These are phyloP conservation scores for Rhodotorula graminis DNA, from an alignment of 768 basidiomycete species.

Conservation along the genomic window DNA sequence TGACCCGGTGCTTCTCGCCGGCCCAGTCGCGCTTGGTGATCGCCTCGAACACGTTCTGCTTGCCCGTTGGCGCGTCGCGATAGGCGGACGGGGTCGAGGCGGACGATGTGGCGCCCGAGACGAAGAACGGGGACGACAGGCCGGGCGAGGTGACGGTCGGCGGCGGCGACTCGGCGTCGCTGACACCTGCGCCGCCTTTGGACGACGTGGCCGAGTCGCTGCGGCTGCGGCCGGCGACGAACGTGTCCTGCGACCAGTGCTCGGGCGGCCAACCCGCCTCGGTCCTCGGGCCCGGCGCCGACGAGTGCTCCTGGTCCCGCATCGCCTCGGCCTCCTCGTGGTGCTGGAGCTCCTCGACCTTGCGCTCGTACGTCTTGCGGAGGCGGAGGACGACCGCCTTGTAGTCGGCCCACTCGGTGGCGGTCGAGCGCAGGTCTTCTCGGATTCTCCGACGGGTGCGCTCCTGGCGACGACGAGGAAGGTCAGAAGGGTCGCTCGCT, in stretches of 20 bases:
- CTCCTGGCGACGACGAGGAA: slow-evolving; percentile 16
- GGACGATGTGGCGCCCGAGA: slow-evolving; percentile 31
- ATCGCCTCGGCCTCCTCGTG: slow-evolving; percentile 32
- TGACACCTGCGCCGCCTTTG: neutral
- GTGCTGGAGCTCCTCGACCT: slow-evolving; percentile 38
- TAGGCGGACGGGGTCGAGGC: neutral
- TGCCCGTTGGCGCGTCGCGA: slow-evolving; percentile 34
- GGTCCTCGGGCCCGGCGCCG: neutral
- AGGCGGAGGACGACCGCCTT: slow-evolving; percentile 29
- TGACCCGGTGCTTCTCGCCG: slow-evolving; percentile 34
- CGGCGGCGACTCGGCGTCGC: slow-evolving; percentile 10
- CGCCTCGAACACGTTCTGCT: slow-evolving; percentile 37
- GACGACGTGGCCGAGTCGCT: slow-evolving; percentile 18
- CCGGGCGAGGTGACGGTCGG: neutral
- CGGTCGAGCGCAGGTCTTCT: slow-evolving; percentile 35
- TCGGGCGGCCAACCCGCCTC: slow-evolving; percentile 28
- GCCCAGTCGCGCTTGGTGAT: slow-evolving; percentile 36
- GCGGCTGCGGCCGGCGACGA: slow-evolving; percentile 7
- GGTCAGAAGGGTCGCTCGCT: neutral
- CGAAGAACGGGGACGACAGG: slow-evolving; percentile 18
- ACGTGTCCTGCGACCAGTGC: slow-evolving; percentile 7
- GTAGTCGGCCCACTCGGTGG: slow-evolving; percentile 38
- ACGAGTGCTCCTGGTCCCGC: slow-evolving; percentile 1
- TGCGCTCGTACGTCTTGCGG: slow-evolving; percentile 39
- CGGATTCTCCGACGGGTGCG: slow-evolving; percentile 36